Base-by-base conservation (phyloP, 371 early-diverging fungal species). In the Rhizopus arrhizus region DNA sequence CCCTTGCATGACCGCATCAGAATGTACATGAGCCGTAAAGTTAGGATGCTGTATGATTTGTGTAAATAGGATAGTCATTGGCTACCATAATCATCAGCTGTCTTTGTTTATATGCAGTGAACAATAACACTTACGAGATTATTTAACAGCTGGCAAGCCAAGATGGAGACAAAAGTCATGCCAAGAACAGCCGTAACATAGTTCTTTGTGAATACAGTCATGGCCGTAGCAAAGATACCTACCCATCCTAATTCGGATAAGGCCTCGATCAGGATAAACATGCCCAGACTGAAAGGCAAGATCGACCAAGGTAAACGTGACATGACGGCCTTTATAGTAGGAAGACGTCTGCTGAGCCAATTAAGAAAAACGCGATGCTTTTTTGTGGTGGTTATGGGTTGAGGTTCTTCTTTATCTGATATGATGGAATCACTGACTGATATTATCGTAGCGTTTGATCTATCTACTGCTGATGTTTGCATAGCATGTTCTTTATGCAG, bases 181-280 rank as follows among this genome's bases (percentile, higher is more conserved):
- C 82, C 76, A 57, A 88, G 88, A 2, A 90, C 83, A 2, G 91
- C 86, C 0, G 82, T 74, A 1, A 72, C 71, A 64, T 83, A 81
- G 40, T 80, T 77, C 7, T 81, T 81, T 0, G 85, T 78, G 43
- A 90, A 66, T 1, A 65, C 69, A 12, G 80, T 72, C 54, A 91
- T 74, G 12, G 73, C 82, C 9, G 53, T 71, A 5, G 92, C 87
- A 64, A 92, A 84, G 3, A 83, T 83, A 0, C 84, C 75, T 5
- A 85, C 89, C 89, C 90, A 94, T 0, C 91, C 90, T 3, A 69
- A 69, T 38, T 77, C 55, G 0, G 85, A 69, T 28, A 91, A 80
- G 1, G 85, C 84, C 65, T 92, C 90, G 32, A 90, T 89, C 40
- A 91, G 74, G 32, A 90, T 82, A 72, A 94, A 92, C 94, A 94